phyloP scores from a whole-genome alignment of 1,139 yeast genomes.

The Saccharomyces hybrid region DNA sequence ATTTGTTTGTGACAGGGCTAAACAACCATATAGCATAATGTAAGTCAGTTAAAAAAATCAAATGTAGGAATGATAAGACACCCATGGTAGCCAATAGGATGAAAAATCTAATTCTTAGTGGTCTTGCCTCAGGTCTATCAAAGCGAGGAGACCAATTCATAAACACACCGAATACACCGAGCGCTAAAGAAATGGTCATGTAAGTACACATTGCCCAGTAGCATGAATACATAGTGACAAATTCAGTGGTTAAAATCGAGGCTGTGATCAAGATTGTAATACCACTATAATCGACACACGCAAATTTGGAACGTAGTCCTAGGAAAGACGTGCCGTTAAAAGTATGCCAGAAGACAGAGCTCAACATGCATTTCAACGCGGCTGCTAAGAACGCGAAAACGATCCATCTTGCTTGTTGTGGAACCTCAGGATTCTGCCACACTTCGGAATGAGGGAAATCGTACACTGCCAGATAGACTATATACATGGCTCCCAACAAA shows the following conservation, averaged over 20 bases:
- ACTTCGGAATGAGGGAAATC: conserved; percentile 56
- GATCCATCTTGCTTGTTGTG: conserved; percentile 37
- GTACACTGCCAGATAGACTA: conserved; percentile 48
- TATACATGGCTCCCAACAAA: conserved; percentile 54
- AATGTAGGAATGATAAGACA: conserved; percentile 51
- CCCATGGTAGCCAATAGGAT: conserved; percentile 76
- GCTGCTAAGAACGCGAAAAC: conserved; percentile 62
- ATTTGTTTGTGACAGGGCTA: conserved; percentile 24
- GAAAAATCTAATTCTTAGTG: conserved; percentile 75
- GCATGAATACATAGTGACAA: conserved; percentile 55
- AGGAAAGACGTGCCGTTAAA: conserved; percentile 71
- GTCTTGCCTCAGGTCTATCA: conserved; percentile 78
- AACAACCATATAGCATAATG: conserved; percentile 37
- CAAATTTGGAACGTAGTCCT: conserved; percentile 60
- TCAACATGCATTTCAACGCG: conserved; percentile 65
- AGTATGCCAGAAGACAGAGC: conserved; percentile 88
- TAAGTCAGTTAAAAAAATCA: conserved; percentile 52
- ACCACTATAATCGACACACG: conserved; percentile 93
- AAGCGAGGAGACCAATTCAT: conserved; percentile 89
- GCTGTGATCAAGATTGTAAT: conserved; percentile 85
- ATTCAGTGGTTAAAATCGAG: conserved; percentile 82
- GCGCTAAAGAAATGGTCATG: conserved; percentile 51
- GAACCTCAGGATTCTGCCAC: conserved; percentile 33
- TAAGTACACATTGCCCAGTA: conserved; percentile 34
- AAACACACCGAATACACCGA: conserved; percentile 65